phyloP scores from a whole-genome alignment of 176 grass and related monocot genomes.

The Phoenix dactylifera region DNA sequence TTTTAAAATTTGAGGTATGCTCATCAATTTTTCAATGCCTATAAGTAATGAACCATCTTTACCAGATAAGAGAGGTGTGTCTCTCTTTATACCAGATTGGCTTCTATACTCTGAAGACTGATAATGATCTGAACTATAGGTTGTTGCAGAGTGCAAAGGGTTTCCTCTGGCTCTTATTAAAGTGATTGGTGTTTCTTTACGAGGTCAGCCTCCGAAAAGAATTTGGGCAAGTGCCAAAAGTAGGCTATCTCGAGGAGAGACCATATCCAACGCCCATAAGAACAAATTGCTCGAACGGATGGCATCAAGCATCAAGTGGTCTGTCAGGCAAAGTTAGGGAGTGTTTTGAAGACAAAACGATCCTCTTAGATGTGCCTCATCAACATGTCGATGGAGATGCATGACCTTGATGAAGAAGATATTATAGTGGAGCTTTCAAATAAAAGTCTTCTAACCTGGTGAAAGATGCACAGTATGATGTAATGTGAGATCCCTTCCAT shows the following conservation, averaged over 20 bases:
- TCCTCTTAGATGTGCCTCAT: conserved; percentile 77
- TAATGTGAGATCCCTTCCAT: too few species aligned
- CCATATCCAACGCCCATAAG: conserved; percentile 78
- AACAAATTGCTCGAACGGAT: conserved; percentile 75
- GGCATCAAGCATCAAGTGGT: conserved; percentile 62
- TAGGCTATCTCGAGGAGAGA: conserved; percentile 68
- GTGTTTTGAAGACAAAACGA: conserved; percentile 99
- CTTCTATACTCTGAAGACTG: not conserved
- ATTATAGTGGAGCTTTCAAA: too few species aligned
- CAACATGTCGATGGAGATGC: conserved; percentile 93
- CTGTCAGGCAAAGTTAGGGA: conserved; percentile 64
- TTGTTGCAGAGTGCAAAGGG: conserved; percentile 83
- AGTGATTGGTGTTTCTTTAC: conserved; percentile 71
- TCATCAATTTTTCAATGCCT: too few species aligned
- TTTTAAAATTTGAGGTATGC: too few species aligned
- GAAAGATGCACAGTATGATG: conserved; percentile 72
- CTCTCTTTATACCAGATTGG: too few species aligned
- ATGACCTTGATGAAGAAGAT: conserved; percentile 81
- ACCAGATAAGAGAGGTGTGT: too few species aligned
- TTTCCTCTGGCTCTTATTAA: conserved; percentile 78
- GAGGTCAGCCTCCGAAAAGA: conserved; percentile 59
- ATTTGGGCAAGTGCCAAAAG: conserved; percentile 87
- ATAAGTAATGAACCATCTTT: too few species aligned
- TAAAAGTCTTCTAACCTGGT: conserved; percentile 85
- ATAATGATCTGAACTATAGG: conserved; percentile 16